These are phyloP conservation scores for Fusarium decemcellulare DNA, from an alignment of 2,329 filamentous ascomycete genomes.

Conservation along the genomic window DNA sequence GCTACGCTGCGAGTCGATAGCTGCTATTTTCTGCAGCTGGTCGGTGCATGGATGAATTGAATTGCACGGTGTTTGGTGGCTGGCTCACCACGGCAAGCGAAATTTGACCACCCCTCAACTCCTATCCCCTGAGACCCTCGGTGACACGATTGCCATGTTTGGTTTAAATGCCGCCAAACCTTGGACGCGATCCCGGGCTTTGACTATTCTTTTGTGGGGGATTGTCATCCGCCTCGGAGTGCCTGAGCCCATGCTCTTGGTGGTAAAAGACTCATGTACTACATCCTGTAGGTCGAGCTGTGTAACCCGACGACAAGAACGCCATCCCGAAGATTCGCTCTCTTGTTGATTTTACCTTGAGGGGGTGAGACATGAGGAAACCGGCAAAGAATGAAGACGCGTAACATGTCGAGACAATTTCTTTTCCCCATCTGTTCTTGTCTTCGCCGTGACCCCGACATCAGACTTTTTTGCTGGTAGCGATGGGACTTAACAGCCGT, in stretches of 20 bases:
- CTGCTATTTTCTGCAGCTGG: slow-evolving; percentile 28
- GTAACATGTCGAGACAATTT: slow-evolving; percentile 9
- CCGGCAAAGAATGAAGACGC: slow-evolving; percentile 15
- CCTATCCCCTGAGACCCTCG: neutral
- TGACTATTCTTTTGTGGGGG: slow-evolving; percentile 2
- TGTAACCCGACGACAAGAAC: slow-evolving; percentile 6
- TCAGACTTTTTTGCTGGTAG: no score
- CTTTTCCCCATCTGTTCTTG: neutral
- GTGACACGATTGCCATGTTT: neutral
- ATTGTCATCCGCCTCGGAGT: neutral
- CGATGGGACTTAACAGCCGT: no score
- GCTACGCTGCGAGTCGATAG: slow-evolving; percentile 13
- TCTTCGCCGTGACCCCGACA: no score
- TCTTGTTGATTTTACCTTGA: slow-evolving; percentile 2
- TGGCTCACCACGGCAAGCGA: slow-evolving; percentile 43
- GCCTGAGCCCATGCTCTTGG: neutral
- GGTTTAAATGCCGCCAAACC: slow-evolving; percentile 14
- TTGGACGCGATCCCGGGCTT: neutral
- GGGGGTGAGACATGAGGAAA: slow-evolving; percentile 30
- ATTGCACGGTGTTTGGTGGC: slow-evolving; percentile 15
- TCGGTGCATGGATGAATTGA: neutral
- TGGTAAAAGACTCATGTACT: neutral
- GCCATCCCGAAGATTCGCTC: neutral
- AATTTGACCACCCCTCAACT: slow-evolving; percentile 38
- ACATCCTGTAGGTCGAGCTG: neutral